Evolutionary conservation across 2,329 filamentous ascomycete species (phyloP), one percentile per base, ranked within the genome.

Genomic region (Aspergillus texensis): DNA sequence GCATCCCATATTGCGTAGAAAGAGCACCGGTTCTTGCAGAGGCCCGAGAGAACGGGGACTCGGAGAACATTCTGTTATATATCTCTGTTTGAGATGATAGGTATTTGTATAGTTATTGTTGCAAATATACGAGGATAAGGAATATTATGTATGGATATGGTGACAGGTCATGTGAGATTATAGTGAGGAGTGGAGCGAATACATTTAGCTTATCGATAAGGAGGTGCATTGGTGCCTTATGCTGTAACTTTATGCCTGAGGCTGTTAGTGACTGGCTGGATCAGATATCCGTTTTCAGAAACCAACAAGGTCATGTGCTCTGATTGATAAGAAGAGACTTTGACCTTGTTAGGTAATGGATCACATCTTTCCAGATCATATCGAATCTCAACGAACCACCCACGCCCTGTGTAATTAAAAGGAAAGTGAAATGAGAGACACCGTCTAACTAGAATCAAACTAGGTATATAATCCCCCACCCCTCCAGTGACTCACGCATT

Each of bases 41-140:
- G 75, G 48, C 80, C 77, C 34, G 68, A 67, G 30, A 71, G 66
- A 50, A 68, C 64, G 30, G 67, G 50, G 43, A 68, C 65, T 65
- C 63, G 19, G 59, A 28, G 1, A 66, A 64, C 68, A 70, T 70
- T 28, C 19, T 66, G 4, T 14, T 32, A 6, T 10, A 16, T 5
- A 8, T 39, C 32, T 1, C 36, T 26, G 10, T 6, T n/a, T 21
- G 1, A 10, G 5, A 24, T 24, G 5, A 1, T 6, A 11, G 2
- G 30, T 28, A 28, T 6, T 16, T 52, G 4, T 14, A 12, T n/a
- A n/a, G 28, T 6, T 21, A 52, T 4, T 10, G 6, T 2, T 12
- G 4, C 0, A 16, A 21, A 8, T 32, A 1, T 30, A 30, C 8
- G n/a, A 8, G n/a, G 9, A 28, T 12, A 12, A n/a, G 26, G 26